Conservation (phyloP, 345 rosid genomes). For the Eucalyptus erythrocorys region DNA sequence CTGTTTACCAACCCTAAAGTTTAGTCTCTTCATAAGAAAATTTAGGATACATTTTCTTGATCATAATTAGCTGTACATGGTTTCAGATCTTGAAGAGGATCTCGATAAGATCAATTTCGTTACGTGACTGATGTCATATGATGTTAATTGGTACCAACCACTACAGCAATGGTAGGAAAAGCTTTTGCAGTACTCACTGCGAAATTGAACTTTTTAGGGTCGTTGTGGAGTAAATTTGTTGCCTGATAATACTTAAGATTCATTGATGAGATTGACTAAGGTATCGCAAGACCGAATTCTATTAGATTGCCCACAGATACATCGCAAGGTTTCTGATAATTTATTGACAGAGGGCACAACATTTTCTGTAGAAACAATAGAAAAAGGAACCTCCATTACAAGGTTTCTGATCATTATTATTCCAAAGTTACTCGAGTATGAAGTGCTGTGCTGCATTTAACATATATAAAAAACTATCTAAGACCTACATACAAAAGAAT, state of each 20-base stretch:
- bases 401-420: neutral
- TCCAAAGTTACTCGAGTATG: neutral
- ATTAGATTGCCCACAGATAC: neutral
- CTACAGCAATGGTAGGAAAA: neutral
- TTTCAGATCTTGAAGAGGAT: neutral
- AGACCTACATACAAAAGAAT: neutral
- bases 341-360: neutral
- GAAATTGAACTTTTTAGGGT: neutral
- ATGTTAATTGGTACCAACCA: neutral
- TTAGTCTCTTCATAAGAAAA: neutral
- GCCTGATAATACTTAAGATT: neutral
- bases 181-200: neutral
- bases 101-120: neutral
- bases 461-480: neutral
- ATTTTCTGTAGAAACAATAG: neutral
- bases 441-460: neutral
- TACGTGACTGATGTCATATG: neutral
- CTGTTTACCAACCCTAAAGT: neutral
- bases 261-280: neutral
- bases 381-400: neutral
- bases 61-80: neutral
- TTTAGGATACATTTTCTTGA: neutral
- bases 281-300: neutral
- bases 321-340: neutral
- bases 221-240: neutral